phyloP scores from a whole-genome alignment of 768 basidiomycete genomes.

The Leucocoprinus sp. region DNA sequence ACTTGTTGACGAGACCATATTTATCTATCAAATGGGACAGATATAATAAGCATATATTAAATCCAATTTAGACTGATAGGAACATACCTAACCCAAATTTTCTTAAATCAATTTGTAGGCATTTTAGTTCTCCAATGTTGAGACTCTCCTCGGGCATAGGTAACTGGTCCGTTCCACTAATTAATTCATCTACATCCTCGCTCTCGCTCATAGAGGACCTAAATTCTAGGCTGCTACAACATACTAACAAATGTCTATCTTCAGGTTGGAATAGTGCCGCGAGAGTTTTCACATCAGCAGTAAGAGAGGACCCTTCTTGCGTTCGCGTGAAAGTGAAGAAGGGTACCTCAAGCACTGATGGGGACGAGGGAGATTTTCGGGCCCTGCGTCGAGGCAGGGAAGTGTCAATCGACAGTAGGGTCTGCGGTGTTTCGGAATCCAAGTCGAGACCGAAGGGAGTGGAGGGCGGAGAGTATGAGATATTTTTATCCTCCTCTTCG shows the following conservation, averaged over 20 bases:
- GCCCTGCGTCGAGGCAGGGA: no score
- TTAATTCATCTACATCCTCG: slow-evolving; percentile 1
- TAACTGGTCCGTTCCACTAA: background rate
- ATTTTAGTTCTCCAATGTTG: slow-evolving; percentile 42
- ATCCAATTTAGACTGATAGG: slow-evolving; percentile 4
- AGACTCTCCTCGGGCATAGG: slow-evolving; percentile 24
- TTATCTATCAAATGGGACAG: slow-evolving; percentile 41
- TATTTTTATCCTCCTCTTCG: slow-evolving; percentile 49
- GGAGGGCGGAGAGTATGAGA: slow-evolving; percentile 50
- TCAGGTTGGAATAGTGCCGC: slow-evolving; percentile 62
- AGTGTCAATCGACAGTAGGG: slow-evolving; percentile 10
- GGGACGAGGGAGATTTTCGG: slow-evolving; percentile 9
- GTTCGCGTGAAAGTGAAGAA: slow-evolving; percentile 80
- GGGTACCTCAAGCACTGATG: slow-evolving; percentile 31
- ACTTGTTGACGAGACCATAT: slow-evolving; percentile 69
- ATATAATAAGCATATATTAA: background rate
- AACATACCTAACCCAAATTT: slow-evolving; percentile 60
- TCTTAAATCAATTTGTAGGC: slow-evolving; percentile 68
- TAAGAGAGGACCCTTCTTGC: slow-evolving; percentile 67
- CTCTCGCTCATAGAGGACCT: slow-evolving; percentile 30
- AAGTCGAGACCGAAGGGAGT: slow-evolving; percentile 15
- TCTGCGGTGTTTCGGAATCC: background rate
- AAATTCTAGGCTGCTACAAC: slow-evolving; percentile 58
- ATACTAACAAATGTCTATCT: slow-evolving; percentile 69
- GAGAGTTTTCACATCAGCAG: slow-evolving; percentile 60